Conservation (phyloP, 2,329 filamentous ascomycete genomes). For the Albifimbria verrucaria region DNA sequence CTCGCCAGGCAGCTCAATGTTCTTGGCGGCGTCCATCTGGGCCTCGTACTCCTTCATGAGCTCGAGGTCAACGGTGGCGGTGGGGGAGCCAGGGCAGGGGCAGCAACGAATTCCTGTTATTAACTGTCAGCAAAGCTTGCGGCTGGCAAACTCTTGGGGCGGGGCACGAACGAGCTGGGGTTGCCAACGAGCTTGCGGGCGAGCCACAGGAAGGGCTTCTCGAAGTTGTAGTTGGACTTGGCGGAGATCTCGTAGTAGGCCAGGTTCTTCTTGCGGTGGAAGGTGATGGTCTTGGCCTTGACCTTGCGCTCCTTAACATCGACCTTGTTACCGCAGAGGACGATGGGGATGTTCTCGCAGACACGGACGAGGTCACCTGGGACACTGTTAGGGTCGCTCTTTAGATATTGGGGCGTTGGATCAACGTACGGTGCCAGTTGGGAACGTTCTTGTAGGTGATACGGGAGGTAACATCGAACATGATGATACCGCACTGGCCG, state of each 20-base stretch:
- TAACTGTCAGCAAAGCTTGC: neutral
- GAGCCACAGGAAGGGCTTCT: constrained; percentile 99
- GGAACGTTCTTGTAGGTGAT: constrained; percentile 99
- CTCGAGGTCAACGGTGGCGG: constrained; percentile 81
- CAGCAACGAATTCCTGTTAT: constrained; percentile 87
- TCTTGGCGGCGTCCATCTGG: constrained; percentile 82
- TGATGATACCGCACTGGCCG: constrained; percentile 99
- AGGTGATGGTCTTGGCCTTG: constrained; percentile 99
- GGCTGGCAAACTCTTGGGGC: neutral
- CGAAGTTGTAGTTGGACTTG: constrained; percentile 99
- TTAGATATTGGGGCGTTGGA: neutral
- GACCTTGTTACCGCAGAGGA: constrained; percentile 98
- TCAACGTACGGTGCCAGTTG: constrained; percentile 96
- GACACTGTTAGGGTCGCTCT: constrained; percentile 13
- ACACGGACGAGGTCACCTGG: constrained; percentile 95
- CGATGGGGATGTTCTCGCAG: constrained; percentile 98
- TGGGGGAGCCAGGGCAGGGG: constrained; percentile 92
- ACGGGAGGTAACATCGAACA: constrained; percentile 99
- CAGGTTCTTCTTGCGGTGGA: constrained; percentile 99
- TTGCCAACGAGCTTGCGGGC: constrained; percentile 98
- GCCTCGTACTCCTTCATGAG: constrained; percentile 78
- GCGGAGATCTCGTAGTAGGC: constrained; percentile 99
- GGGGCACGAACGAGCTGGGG: constrained; percentile 38
- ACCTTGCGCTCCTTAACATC: constrained; percentile 99
- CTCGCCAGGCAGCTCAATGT: constrained; percentile 94